Conservation (phyloP, 305 asterid species). For the Solanum hybrid region DNA sequence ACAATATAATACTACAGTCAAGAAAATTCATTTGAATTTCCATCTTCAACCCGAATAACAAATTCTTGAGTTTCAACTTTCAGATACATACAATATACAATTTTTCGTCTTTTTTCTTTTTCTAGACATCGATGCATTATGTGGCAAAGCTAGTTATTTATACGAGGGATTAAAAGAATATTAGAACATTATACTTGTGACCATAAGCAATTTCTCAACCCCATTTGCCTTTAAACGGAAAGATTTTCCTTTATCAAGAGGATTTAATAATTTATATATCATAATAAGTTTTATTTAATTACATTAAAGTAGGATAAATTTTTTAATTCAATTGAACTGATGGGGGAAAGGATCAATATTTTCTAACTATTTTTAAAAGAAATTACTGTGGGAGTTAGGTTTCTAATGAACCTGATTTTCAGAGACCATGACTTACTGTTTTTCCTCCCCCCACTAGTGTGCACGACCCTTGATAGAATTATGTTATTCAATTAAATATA, state of each 20-base stretch:
- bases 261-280: neutral
- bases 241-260: neutral
- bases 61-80: neutral
- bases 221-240: neutral
- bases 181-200: neutral
- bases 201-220: neutral
- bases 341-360: neutral
- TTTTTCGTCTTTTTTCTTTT: neutral
- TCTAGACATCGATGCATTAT: neutral
- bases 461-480: neutral
- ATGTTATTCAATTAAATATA: neutral
- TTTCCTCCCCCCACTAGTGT: neutral
- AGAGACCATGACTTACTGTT: conserved; percentile 4
- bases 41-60: neutral
- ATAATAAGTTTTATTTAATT: neutral
- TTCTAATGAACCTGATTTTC: conserved; percentile 13
- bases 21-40: too few species aligned
- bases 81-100: neutral
- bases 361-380: neutral
- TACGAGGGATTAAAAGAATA: neutral
- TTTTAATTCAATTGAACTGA: neutral
- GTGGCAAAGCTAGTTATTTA: neutral
- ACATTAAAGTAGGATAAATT: neutral
- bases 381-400: neutral
- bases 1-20: too few species aligned